Evolutionary conservation across 1,284 basidiomycete species (phyloP).

Genomic region (Meripilus lineatus): DNA sequence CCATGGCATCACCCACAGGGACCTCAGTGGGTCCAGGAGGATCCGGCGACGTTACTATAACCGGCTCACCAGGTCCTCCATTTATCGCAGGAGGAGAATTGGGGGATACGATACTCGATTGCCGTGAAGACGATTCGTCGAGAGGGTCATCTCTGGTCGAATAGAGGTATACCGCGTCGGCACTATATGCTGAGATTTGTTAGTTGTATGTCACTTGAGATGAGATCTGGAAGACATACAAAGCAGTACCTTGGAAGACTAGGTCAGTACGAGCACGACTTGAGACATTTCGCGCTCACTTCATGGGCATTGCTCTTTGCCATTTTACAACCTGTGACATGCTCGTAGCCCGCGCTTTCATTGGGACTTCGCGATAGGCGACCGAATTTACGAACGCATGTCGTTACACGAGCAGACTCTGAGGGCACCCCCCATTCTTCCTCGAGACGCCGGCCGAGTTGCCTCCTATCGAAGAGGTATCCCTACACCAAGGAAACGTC

Average conservation of each 20-base stretch:
- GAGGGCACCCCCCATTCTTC: constrained; percentile 71
- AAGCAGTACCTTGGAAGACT: constrained; percentile 41
- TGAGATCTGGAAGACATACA: constrained; percentile 31
- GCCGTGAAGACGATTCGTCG: constrained; percentile 6
- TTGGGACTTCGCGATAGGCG: constrained; percentile 35
- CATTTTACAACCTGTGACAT: constrained; percentile 81
- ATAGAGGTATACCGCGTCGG: constrained; percentile 78
- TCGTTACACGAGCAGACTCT: constrained; percentile 47
- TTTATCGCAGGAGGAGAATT: not conserved
- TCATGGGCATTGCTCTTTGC: constrained; percentile 75
- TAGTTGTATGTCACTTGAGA: constrained; percentile 5
- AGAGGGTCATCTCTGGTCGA: constrained; percentile 68
- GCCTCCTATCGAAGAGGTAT: constrained; percentile 85
- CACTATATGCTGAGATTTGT: constrained; percentile 58
- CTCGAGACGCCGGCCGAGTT: constrained; percentile 58
- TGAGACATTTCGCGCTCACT: constrained; percentile 36
- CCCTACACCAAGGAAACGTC: constrained; percentile 47
- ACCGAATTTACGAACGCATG: constrained; percentile 85
- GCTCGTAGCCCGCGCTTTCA: constrained; percentile 40
- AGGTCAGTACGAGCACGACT: not conserved
- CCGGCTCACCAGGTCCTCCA: not conserved
- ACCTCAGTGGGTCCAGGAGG: not conserved
- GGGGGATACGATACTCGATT: not conserved
- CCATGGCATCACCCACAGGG: constrained; percentile 14
- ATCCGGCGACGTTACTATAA: too few species aligned